Base-by-base conservation (phyloP, 2,329 filamentous ascomycete species). In the Pleoardoris graminearum region DNA sequence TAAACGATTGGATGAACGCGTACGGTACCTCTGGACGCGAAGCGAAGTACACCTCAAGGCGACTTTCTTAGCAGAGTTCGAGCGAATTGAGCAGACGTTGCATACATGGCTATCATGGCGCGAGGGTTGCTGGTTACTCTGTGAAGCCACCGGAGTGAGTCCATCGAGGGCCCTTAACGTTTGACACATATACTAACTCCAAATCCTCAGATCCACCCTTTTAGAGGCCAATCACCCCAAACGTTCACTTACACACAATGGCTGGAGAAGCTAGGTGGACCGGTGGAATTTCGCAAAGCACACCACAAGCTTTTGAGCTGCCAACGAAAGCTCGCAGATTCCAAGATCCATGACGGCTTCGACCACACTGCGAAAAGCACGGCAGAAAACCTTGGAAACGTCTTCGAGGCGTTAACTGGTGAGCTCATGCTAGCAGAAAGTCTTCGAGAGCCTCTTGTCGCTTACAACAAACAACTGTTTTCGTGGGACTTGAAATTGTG, bases 51-150 rank as follows among this genome's bases (percentile, higher is more conserved):
- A 19, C n/a, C 38, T 33, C n/a, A 19, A 17, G 6, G 12, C 14
- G 4, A 10, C n/a, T 3, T 17, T 45, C 16, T 23, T 38, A 21
- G 33, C 6, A 5, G 5, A n/a, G 16, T 47, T 33, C 14, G 29
- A 45, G 19, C 16, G 17, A 10, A 19, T 7, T 14, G 2, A n/a
- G 14, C 29, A 8, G 6, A 46, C n/a, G n/a, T 23, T 54, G 16
- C 1, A 49, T 6, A 21, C 17, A 1, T 54, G 54, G 54, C 38
- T 54, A 4, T 10, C 14, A 3, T 42, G 45, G 39, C 39, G 51
- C 12, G 14, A 36, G 12, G 45, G 41, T 3, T 35, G 36, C n/a
- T 33, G 25, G 17, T 29, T 14, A 5, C 14, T 53, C 3, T 44
- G 43, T 22, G 25, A 23, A 8, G 25, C 25, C 6, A 41, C 36